Evolutionary conservation across 225 moss, liverwort and hornwort species (phyloP).

Genomic region (Physcomitrium patens): DNA sequence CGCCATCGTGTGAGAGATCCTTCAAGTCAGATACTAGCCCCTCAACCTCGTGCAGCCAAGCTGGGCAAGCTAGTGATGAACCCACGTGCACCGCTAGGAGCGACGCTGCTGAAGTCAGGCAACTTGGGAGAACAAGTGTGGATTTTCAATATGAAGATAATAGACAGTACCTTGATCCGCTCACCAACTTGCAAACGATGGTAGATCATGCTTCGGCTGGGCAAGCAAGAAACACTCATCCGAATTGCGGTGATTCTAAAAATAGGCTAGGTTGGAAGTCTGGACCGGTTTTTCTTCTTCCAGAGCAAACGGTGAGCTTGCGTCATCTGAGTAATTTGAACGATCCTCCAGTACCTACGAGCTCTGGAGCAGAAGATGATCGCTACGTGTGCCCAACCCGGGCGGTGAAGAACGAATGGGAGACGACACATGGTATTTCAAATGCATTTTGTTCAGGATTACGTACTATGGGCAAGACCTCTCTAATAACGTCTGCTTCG

Average conservation of each 20-base stretch:
- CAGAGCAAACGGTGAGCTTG: slow-evolving; percentile 41
- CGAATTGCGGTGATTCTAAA: slow-evolving; percentile 14
- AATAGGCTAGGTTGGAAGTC: slow-evolving; percentile 34
- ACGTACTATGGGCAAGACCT: slow-evolving; percentile 24
- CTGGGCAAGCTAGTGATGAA: slow-evolving; percentile 60
- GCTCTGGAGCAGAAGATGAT: slow-evolving; percentile 31
- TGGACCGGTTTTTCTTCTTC: slow-evolving; percentile 25
- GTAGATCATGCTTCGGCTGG: slow-evolving; percentile 16
- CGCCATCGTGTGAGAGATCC: slow-evolving; percentile 54
- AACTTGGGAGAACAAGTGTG: slow-evolving; percentile 18
- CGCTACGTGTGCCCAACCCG: slow-evolving; percentile 13
- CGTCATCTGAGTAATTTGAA: slow-evolving; percentile 45
- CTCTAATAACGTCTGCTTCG: slow-evolving; percentile 20
- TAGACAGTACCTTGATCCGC: slow-evolving; percentile 26
- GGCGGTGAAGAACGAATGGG: slow-evolving; percentile 54
- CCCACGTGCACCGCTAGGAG: slow-evolving; percentile 55
- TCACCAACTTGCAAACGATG: slow-evolving; percentile 19
- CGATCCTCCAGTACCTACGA: slow-evolving; percentile 33
- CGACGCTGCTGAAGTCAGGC: slow-evolving; percentile 30
- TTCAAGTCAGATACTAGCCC: slow-evolving; percentile 71
- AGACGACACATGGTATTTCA: slow-evolving; percentile 22
- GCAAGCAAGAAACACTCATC: slow-evolving; percentile 10
- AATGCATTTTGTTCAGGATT: slow-evolving; percentile 22
- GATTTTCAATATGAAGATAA: slow-evolving; percentile 34
- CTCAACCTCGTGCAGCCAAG: slow-evolving; percentile 67